Evolutionary conservation across 352 stramenopile genomes (phyloP).

Genomic region (Blastocystis hominis): DNA sequence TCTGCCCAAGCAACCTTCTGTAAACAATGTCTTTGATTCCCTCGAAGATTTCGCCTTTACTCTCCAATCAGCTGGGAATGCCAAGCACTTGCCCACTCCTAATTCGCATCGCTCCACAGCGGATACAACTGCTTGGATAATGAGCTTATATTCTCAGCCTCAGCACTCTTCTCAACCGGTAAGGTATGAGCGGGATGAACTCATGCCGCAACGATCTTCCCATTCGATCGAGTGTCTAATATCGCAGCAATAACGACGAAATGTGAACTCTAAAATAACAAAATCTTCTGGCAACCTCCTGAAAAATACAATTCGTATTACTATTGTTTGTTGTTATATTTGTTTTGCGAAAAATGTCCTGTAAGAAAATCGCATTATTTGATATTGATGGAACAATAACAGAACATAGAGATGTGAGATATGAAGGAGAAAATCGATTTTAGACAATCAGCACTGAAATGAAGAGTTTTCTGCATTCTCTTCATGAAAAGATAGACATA

Average conservation of each 20-base stretch:
- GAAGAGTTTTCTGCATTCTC: conserved; percentile 8
- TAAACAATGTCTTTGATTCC: no score
- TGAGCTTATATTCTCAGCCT: no score
- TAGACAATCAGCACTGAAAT: conserved; percentile 21
- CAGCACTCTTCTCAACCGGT: no score
- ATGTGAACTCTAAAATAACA: not conserved
- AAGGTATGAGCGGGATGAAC: no score
- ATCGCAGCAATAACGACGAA: not conserved
- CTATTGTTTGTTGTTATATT: conserved; percentile 14
- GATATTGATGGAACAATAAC: conserved; percentile 53
- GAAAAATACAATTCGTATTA: not conserved
- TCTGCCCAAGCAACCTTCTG: no score
- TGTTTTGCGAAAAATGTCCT: conserved; percentile 12
- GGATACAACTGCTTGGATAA: no score
- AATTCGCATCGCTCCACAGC: no score
- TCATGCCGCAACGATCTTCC: not conserved
- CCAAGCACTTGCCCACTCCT: no score
- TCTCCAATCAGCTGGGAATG: no score
- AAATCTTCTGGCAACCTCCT: conserved; percentile 11
- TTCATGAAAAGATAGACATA: conserved; percentile 9
- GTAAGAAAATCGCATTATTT: conserved; percentile 14
- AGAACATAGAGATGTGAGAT: not conserved
- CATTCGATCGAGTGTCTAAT: not conserved
- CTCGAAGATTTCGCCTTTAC: no score
- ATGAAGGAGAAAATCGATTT: not conserved